These are phyloP conservation scores for Fusarium temperatum DNA, from an alignment of 2,329 filamentous ascomycete species.

Conservation along the genomic window DNA sequence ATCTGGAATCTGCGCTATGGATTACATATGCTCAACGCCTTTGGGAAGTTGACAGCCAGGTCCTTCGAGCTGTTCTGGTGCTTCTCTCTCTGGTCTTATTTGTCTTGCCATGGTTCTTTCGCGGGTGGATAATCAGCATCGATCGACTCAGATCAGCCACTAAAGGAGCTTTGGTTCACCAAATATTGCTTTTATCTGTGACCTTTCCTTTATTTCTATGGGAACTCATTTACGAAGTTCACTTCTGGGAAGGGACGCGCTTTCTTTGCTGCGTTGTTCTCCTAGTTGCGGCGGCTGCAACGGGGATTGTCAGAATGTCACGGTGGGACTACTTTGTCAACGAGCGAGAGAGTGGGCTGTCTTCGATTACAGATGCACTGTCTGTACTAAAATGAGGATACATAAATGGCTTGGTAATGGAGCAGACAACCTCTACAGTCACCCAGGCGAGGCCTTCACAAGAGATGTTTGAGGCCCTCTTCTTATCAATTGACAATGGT, in stretches of 20 bases:
- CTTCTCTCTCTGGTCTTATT: not conserved
- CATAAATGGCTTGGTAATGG: rapidly evolving
- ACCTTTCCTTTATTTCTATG: rapidly evolving
- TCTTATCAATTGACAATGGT: not conserved
- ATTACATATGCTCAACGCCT: not conserved
- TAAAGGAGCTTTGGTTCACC: not conserved
- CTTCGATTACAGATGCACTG: not conserved
- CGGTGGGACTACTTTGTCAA: not conserved
- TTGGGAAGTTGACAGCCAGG: not conserved
- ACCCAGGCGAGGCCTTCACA: not conserved
- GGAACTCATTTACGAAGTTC: not conserved
- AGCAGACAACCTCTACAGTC: not conserved
- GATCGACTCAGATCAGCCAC: not conserved
- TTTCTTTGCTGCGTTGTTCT: too few relatives aligned
- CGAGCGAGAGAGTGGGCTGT: not conserved
- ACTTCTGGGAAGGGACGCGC: not conserved
- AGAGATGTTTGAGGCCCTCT: not conserved
- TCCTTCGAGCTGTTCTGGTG: not conserved
- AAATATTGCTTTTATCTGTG: not conserved
- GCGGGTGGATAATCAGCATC: not conserved
- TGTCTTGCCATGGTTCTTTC: not conserved
- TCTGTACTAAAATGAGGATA: not conserved
- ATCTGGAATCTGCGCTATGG: not conserved
- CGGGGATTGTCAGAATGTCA: not conserved
- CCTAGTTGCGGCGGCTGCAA: too few relatives aligned